phyloP scores from a whole-genome alignment of 306 rosid species.

The Glycyrrhiza uralensis region DNA sequence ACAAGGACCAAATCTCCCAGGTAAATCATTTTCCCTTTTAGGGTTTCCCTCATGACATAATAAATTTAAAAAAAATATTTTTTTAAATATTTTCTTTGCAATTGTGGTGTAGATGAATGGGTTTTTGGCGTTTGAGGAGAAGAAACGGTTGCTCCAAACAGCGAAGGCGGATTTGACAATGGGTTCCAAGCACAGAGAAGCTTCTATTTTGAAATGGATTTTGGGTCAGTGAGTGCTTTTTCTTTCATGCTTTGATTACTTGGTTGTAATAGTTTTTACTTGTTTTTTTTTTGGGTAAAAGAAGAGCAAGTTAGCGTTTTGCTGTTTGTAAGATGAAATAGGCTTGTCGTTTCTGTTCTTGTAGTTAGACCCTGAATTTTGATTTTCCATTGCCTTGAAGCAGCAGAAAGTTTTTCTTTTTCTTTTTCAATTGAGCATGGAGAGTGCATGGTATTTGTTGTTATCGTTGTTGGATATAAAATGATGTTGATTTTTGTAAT shows the following conservation, averaged over 20 bases:
- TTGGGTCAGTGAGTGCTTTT: conserved; percentile 54
- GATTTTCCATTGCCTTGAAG: neutral
- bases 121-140: conserved; percentile 42
- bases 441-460: neutral
- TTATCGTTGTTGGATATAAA: neutral
- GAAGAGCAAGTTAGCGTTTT: neutral
- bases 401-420: neutral
- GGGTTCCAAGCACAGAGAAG: conserved; percentile 56
- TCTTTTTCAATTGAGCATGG: neutral
- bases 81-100: neutral
- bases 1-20: conserved; percentile 45
- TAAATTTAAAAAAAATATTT: neutral
- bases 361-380: conserved; percentile 1
- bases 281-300: neutral
- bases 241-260: neutral
- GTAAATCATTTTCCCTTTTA: conserved; percentile 29
- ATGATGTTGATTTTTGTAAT: neutral
- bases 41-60: conserved; percentile 38
- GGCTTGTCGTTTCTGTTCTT: neutral
- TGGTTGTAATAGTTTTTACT: neutral
- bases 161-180: conserved; percentile 45
- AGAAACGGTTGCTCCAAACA: conserved; percentile 38
- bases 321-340: neutral
- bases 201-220: conserved; percentile 33
- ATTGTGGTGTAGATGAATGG: conserved; percentile 48